A percentile compares a stretch with the other conserved stretches of the same genome.
Evolutionary conservation across 2,329 filamentous ascomycete species (phyloP).

Genomic region (Fusarium miscanthi): DNA sequence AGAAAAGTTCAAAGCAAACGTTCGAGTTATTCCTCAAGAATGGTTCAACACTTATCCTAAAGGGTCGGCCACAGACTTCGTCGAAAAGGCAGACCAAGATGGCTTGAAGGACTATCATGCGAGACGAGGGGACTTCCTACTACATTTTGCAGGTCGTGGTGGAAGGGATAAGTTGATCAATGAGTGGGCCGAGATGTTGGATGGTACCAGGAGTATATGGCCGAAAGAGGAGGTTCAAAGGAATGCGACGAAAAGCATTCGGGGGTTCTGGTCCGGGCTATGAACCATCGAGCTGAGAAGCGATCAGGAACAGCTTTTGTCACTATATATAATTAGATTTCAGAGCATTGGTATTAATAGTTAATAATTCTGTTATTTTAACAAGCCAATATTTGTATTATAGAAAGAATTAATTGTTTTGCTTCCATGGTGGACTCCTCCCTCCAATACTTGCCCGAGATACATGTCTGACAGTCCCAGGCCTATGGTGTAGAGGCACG

Average conservation of each 20-base stretch:
- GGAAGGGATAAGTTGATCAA: neutral
- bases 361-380: rapidly evolving
- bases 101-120: neutral
- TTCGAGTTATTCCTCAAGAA: neutral
- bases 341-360: rapidly evolving
- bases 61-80: neutral
- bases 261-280: neutral
- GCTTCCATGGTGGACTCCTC: neutral
- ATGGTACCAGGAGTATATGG: neutral
- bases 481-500: too few species aligned
- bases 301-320: rapidly evolving
- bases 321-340: too few species aligned
- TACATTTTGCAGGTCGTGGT: neutral
- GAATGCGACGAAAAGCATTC: neutral
- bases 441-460: rapidly evolving
- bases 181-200: neutral
- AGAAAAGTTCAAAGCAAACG: neutral
- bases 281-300: neutral
- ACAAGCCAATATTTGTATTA: rapidly evolving
- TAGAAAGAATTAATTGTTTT: neutral
- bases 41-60: conserved; percentile 7
- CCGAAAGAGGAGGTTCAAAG: neutral
- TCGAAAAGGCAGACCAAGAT: neutral
- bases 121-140: neutral
- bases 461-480: neutral